These are phyloP conservation scores for Coemansia sp. DNA, from an alignment of 192 early-diverging fungal species.

Conservation along the genomic window DNA sequence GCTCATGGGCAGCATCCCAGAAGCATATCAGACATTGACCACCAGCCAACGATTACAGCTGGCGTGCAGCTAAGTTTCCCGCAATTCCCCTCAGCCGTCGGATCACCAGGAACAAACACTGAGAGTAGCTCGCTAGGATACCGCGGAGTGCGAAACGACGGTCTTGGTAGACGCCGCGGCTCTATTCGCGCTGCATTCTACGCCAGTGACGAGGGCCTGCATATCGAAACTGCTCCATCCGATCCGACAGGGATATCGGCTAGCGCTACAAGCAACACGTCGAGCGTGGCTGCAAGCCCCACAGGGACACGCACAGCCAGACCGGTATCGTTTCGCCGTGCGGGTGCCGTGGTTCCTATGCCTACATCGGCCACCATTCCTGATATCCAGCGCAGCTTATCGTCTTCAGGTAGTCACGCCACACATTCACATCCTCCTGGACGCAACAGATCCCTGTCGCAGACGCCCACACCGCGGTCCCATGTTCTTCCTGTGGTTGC, in stretches of 20 bases:
- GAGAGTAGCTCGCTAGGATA: slow-evolving; percentile 14
- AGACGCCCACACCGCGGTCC: slow-evolving; percentile 9
- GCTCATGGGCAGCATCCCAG: background rate
- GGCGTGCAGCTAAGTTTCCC: slow-evolving; percentile 31
- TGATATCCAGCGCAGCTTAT: slow-evolving; percentile 37
- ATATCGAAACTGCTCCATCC: background rate
- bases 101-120: background rate
- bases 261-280: background rate
- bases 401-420: slow-evolving; percentile 7
- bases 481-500: slow-evolving; percentile 1
- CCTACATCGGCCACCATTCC: slow-evolving; percentile 1
- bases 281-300: slow-evolving; percentile 21
- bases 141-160: slow-evolving; percentile 36
- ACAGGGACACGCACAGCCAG: slow-evolving; percentile 15
- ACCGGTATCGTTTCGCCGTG: slow-evolving; percentile 14
- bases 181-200: slow-evolving; percentile 35
- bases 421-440: background rate
- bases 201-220: slow-evolving; percentile 9
- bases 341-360: slow-evolving; percentile 22
- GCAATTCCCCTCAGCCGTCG: slow-evolving; percentile 7
- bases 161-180: slow-evolving; percentile 22
- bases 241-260: background rate
- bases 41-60: slow-evolving; percentile 32
- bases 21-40: slow-evolving; percentile 7
- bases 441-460: slow-evolving; percentile 29